Conservation (phyloP, 495 filamentous ascomycete species). For the Neurospora sp. region DNA sequence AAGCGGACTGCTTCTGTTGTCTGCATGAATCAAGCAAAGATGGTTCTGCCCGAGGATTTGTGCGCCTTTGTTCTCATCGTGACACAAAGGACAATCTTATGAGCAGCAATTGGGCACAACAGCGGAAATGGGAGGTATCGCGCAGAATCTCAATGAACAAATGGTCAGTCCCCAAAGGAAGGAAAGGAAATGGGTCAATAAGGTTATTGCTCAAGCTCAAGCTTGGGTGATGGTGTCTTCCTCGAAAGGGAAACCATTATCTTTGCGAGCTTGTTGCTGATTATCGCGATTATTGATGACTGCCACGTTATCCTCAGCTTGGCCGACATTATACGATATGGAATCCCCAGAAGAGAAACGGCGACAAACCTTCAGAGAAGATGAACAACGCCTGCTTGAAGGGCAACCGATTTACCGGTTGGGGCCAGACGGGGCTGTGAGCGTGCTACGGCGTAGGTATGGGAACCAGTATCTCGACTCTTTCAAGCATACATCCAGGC, state of each 20-base stretch:
- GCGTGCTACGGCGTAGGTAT: neutral
- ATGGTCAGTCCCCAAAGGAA: neutral
- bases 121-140: neutral
- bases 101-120: neutral
- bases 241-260: neutral
- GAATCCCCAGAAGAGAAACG: neutral
- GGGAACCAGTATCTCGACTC: neutral
- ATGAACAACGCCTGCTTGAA: neutral
- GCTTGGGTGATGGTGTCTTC: neutral
- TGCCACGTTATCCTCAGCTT: neutral
- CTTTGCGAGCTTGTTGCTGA: neutral
- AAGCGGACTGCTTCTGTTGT: neutral
- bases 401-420: neutral
- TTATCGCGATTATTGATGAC: neutral
- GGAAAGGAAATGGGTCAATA: neutral
- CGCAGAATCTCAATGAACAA: neutral
- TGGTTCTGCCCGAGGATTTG: neutral
- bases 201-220: neutral
- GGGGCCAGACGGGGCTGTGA: neutral
- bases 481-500: neutral
- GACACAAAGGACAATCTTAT: neutral
- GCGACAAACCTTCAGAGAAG: neutral
- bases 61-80: neutral
- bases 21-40: neutral
- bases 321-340: neutral